phyloP scores from a whole-genome alignment of 306 rosid genomes.

The Benincasa hispida region DNA sequence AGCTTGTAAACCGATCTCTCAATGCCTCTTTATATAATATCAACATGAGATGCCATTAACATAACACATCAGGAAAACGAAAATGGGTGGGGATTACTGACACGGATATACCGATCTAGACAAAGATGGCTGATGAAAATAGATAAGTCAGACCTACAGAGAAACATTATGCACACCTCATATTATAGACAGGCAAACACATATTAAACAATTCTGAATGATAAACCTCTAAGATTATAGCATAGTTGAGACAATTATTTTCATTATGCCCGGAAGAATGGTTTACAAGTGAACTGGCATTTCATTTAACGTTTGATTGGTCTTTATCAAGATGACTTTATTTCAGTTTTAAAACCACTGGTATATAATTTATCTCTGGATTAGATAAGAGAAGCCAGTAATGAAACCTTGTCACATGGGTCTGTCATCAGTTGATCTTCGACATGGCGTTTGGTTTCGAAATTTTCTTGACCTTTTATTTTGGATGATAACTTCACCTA shows the following conservation, averaged over 20 bases:
- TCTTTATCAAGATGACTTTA: background rate
- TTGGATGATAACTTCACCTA: background rate
- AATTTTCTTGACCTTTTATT: background rate
- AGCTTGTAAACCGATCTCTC: background rate
- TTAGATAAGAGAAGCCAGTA: background rate
- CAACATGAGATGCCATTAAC: background rate
- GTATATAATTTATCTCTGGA: background rate
- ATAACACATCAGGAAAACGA: background rate
- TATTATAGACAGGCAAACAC: background rate
- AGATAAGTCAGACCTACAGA: background rate
- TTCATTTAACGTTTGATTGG: background rate
- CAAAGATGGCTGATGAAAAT: background rate
- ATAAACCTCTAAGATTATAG: background rate
- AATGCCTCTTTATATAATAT: background rate
- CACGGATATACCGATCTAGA: background rate
- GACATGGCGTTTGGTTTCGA: background rate
- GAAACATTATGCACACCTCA: background rate
- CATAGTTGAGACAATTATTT: background rate
- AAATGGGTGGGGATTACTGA: background rate
- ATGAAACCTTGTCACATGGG: background rate
- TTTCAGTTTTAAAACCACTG: background rate
- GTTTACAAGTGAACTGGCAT: background rate
- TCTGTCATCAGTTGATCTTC: background rate
- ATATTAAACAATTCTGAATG: background rate
- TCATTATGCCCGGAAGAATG: background rate